Evolutionary conservation across 176 grass and related monocot species (phyloP), one percentile per base, ranked within the genome.

Genomic region (Zea mays): DNA sequence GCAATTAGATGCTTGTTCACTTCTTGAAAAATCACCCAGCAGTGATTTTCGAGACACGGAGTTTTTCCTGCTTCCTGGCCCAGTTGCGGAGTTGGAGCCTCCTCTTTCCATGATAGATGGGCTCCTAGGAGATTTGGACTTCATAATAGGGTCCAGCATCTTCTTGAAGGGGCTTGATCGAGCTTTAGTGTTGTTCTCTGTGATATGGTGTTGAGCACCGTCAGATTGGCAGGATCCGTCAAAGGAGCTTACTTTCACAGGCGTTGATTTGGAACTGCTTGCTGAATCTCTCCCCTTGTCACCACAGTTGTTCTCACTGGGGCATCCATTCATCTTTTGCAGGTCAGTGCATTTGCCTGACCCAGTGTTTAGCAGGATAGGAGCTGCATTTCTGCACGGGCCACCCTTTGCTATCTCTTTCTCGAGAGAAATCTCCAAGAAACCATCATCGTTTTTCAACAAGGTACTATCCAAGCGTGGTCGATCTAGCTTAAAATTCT

Each of bases 81-180:
- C 51, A 61, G 66, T 50, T 3, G 47, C 1, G 72, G 67, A 67
- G 50, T 42, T 81, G 36, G 67, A 8, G 10, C 49, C 64, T 74
- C 92, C 79, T 72, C 71, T 87, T 50, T 83, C 74, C 0, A 36
- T n/a, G 47, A 76, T 42, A 20, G 88, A 46, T 40, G 76, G 67
- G 41, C 77, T 85, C 69, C 85, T 88, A 58, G 85, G 45, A 78
- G 96, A 91, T 78, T 91, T 99, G 38, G 92, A 93, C 85, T 92
- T 99, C 74, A 90, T 99, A 56, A 99, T 94, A 3, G 96, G 96
- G 79, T 93, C 85, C 79, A 99, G 72, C 73, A 99, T 95, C 78
- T 80, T 86, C 80, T 90, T 92, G 51, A 99, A 90, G n/a, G 90
- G 80, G 60, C 90, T 99, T 65, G 88, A 85, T 69, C 90, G 82